Evolutionary conservation across 345 rosid species (phyloP).

Genomic region (Boechera divaricarpa): DNA sequence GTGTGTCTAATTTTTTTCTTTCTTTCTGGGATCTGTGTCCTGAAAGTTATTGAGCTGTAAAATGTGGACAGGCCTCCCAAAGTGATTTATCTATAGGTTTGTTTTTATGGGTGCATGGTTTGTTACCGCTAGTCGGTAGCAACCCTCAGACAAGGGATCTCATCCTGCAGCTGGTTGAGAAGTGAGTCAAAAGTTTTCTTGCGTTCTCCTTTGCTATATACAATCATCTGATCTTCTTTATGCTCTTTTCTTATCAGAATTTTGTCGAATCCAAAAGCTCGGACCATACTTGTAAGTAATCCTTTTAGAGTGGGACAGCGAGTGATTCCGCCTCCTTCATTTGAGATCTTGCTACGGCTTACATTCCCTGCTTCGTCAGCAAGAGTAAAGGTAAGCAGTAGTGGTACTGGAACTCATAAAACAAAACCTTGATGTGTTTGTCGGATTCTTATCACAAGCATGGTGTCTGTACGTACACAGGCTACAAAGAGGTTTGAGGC

Average conservation of each 20-base stretch:
- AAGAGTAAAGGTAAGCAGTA: slow-evolving; percentile 56
- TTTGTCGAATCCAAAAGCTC: slow-evolving; percentile 56
- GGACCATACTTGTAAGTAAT: slow-evolving; percentile 52
- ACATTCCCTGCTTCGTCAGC: slow-evolving; percentile 62
- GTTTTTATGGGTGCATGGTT: slow-evolving; percentile 59
- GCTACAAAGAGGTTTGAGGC: slow-evolving; percentile 71
- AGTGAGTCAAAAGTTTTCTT: slow-evolving; percentile 32
- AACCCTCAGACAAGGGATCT: slow-evolving; percentile 66
- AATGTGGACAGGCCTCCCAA: slow-evolving; percentile 53
- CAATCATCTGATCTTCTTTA: slow-evolving; percentile 6
- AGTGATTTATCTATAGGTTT: slow-evolving; percentile 62
- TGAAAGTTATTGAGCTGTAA: slow-evolving; percentile 24
- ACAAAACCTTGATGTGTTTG: not conserved
- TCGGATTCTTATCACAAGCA: not conserved
- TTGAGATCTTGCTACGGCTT: slow-evolving; percentile 57
- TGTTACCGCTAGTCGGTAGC: slow-evolving; percentile 54
- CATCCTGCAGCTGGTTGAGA: slow-evolving; percentile 59
- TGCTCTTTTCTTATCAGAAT: slow-evolving; percentile 50
- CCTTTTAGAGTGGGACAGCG: slow-evolving; percentile 64
- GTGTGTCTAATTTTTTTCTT: not conserved
- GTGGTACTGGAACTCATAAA: slow-evolving; percentile 4
- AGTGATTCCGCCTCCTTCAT: slow-evolving; percentile 60
- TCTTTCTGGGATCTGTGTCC: not conserved
- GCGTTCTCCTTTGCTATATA: slow-evolving; percentile 12
- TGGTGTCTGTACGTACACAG: slow-evolving; percentile 42